Conservation (phyloP, 2,329 filamentous ascomycete species). For the Botrytis fragariae region DNA sequence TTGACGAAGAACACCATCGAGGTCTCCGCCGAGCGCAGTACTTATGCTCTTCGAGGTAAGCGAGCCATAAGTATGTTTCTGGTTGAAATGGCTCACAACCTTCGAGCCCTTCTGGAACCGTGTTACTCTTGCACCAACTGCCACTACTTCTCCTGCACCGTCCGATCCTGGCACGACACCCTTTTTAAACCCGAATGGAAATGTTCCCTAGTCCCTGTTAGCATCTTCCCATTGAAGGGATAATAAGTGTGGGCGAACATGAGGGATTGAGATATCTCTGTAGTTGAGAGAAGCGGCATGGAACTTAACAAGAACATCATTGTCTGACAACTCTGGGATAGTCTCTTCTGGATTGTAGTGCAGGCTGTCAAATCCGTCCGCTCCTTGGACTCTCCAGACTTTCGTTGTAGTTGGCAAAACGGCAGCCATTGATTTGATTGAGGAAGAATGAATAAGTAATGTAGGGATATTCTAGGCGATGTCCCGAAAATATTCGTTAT, state of each 20-base stretch:
- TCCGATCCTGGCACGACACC: conserved; percentile 18
- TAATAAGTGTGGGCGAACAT: neutral
- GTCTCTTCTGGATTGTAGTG: neutral
- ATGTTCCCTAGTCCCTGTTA: neutral
- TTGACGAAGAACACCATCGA: conserved; percentile 42
- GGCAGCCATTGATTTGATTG: neutral
- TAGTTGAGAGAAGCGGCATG: conserved; percentile 23
- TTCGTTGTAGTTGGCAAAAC: neutral
- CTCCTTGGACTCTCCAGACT: neutral
- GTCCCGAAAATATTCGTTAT: neutral
- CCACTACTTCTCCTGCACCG: conserved; percentile 19
- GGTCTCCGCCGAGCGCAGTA: conserved; percentile 33
- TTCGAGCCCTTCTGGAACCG: conserved; percentile 37
- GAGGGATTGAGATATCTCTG: conserved; percentile 20
- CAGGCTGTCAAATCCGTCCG: neutral
- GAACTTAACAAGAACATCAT: conserved; percentile 17
- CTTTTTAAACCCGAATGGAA: conserved; percentile 3
- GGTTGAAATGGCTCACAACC: conserved; percentile 35
- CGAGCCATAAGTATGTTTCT: neutral
- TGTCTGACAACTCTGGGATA: neutral
- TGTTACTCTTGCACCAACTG: conserved; percentile 36
- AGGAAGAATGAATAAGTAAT: neutral
- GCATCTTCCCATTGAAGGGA: neutral
- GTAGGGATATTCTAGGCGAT: too few relatives aligned
- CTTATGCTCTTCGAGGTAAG: neutral